Evolutionary conservation across 2,329 filamentous ascomycete species (phyloP), one percentile per base, ranked within the genome.

Genomic region (Lasiodiplodia gonubiensis): DNA sequence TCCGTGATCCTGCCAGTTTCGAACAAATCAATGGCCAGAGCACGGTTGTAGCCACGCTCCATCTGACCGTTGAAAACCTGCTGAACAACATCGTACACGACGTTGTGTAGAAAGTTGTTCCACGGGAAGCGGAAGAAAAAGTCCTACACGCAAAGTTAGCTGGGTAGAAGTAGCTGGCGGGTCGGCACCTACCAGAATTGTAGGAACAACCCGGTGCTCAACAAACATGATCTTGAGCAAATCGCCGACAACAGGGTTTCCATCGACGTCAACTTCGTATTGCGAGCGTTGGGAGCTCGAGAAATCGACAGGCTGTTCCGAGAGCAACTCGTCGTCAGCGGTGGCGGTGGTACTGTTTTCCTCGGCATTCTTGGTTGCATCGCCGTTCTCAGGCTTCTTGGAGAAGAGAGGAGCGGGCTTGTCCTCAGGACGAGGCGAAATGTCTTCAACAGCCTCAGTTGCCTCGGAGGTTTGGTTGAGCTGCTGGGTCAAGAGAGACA

Each of bases 81-180:
- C 79, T 99, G 95, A 52, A 99, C 92, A 75, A 99, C 94, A 78
- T 99, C 95, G 77, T 99, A 99, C 57, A 99, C 95, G 52, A 99
- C 95, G 75, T 99, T 99, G 81, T 99, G 95, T 53, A 99, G 86
- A 76, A 99, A 99, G 79, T 99, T 99, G 80, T 99, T 99, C 95
- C 95, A 99, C 1, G 95, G 94, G 75, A 98, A 99, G 68, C 91
- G 89, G 83, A 99, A 99, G 82, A 99, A 99, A 83, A 98, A 98
- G 67, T 93, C 92, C 93, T 96, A 67, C 53, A 23, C 23, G 27
- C 60, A 39, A 68, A 42, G 37, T 57, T 30, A 42, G n/a, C 64
- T 37, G 18, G 21, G 8, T 2, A 11, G 25, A 46, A 30, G n/a
- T 64, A 7, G 48, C 1, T 61, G 37, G 42, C 42, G 8, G n/a